phyloP scores from a whole-genome alignment of 2,329 filamentous ascomycete genomes.

The Fusarium duplospermum region DNA sequence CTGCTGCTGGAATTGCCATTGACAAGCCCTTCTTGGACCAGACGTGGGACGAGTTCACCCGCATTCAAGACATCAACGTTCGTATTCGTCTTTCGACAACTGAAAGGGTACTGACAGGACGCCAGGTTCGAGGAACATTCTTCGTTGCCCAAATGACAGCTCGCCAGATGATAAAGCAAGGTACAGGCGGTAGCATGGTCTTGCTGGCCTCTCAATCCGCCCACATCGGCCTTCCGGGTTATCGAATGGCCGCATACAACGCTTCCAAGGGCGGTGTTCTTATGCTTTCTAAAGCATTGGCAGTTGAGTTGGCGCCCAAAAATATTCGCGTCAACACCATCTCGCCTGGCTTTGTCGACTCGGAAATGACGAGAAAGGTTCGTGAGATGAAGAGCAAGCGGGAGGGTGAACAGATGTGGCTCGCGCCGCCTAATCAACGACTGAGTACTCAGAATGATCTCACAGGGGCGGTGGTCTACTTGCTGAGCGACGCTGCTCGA shows the following conservation, averaged over 20 bases:
- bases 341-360: conserved; percentile 53
- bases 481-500: conserved; percentile 56
- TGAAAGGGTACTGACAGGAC: neutral
- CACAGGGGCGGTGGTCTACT: conserved; percentile 55
- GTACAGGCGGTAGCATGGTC: conserved; percentile 53
- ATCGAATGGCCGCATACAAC: conserved; percentile 54
- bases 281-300: conserved; percentile 54
- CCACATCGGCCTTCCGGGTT: conserved; percentile 37
- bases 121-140: conserved; percentile 55
- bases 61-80: conserved; percentile 57
- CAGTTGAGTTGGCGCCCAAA: conserved; percentile 52
- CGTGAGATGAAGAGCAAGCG: conserved; percentile 47
- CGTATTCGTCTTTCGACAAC: conserved; percentile 7
- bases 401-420: conserved; percentile 52
- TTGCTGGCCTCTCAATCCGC: conserved; percentile 40
- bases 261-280: conserved; percentile 56
- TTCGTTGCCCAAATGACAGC: conserved; percentile 54
- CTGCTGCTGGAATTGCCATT: conserved; percentile 54
- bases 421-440: conserved; percentile 52
- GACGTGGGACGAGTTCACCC: conserved; percentile 55
- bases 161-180: conserved; percentile 55
- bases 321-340: conserved; percentile 54
- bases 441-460: conserved; percentile 57
- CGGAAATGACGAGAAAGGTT: conserved; percentile 50
- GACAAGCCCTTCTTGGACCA: conserved; percentile 59